phyloP scores from a whole-genome alignment of 495 filamentous ascomycete genomes.

The Letharia columbiana region DNA sequence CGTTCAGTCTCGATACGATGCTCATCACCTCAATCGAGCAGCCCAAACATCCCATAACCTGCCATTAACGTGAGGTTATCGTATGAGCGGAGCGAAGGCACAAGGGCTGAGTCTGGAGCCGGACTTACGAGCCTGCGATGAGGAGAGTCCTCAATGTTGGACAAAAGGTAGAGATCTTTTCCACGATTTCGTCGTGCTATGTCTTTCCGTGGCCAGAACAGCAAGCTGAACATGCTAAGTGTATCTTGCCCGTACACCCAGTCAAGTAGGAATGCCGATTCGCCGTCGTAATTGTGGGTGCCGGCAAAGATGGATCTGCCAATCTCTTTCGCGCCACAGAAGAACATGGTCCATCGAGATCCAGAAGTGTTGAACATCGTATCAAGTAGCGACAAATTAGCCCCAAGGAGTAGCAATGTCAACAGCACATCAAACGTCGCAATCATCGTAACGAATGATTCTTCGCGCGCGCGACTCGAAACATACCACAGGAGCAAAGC shows the following conservation, averaged over 20 bases:
- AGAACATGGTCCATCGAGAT: neutral
- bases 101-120: neutral
- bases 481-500: too few species aligned
- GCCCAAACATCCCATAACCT: neutral
- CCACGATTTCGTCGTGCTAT: neutral
- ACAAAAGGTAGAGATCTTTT: neutral
- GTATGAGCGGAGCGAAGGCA: neutral
- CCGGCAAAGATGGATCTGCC: constrained; percentile 2
- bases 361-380: neutral
- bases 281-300: neutral
- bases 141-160: neutral
- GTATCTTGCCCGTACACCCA: neutral
- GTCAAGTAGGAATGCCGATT: neutral
- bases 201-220: neutral
- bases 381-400: too few species aligned
- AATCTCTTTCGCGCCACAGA: neutral
- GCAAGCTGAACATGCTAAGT: neutral
- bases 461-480: too few species aligned
- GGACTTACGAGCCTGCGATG: neutral
- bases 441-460: neutral
- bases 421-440: neutral
- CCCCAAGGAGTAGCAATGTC: neutral
- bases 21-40: neutral
- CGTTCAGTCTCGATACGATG: neutral
- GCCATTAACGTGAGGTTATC: neutral